Conservation (phyloP, 176 grass and related monocot species). For the Musa beccarii region DNA sequence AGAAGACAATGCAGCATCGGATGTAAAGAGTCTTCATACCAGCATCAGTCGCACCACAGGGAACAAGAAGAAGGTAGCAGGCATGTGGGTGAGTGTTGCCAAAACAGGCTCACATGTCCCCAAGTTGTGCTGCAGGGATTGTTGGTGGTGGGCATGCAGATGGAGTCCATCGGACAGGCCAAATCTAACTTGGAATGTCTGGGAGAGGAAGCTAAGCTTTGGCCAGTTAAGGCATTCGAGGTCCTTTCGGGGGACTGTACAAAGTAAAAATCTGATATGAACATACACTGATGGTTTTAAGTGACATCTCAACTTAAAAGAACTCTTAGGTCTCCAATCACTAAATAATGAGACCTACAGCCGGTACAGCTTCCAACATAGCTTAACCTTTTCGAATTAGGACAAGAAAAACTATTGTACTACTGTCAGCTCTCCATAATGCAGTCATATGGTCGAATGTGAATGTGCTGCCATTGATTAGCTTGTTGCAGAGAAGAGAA, state of each 20-base stretch:
- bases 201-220: not conserved
- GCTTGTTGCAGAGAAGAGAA: too few relatives aligned
- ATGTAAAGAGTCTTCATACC: too few relatives aligned
- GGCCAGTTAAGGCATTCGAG: not conserved
- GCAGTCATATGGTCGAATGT: not conserved
- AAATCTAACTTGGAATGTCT: not conserved
- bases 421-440: not conserved
- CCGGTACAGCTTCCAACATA: too few relatives aligned
- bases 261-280: not conserved
- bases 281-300: not conserved
- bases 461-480: not conserved
- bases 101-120: not conserved
- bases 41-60: not conserved
- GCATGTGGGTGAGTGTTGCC: not conserved
- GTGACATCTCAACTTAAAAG: not conserved
- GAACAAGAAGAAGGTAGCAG: not conserved
- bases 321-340: not conserved
- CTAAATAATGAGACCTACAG: not conserved
- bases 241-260: not conserved
- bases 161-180: not conserved
- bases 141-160: not conserved
- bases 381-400: not conserved
- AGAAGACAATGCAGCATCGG: too few relatives aligned
- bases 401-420: not conserved
- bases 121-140: not conserved